A percentile compares a stretch with the other conserved stretches of the same genome.
phyloP scores from a whole-genome alignment of 768 basidiomycete species.

The Podaxis sp. region DNA sequence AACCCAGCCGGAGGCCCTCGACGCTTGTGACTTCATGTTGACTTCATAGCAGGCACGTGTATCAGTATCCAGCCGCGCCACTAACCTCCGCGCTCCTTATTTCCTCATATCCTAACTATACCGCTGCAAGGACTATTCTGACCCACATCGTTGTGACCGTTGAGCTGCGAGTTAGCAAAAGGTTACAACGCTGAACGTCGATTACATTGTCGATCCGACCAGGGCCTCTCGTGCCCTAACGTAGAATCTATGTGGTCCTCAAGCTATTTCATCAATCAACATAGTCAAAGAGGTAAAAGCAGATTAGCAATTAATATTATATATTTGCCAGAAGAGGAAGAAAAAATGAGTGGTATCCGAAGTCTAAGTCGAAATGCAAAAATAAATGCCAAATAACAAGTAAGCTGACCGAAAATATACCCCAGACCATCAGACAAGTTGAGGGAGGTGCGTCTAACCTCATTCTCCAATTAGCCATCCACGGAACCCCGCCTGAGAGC shows the following conservation, averaged over 20 bases:
- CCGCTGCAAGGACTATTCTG: background rate
- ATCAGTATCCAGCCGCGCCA: too few species aligned
- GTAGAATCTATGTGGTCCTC: background rate
- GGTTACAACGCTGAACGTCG: background rate
- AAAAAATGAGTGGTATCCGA: background rate
- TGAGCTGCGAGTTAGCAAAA: background rate
- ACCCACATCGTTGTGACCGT: background rate
- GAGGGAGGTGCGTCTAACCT: too few species aligned
- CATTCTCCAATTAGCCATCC: background rate
- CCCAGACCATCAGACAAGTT: constrained; percentile 6
- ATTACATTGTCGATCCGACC: background rate
- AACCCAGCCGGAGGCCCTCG: background rate
- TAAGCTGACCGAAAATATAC: constrained; percentile 11
- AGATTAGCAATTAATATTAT: constrained; percentile 4
- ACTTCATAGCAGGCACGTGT: too few species aligned
- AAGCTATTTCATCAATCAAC: background rate
- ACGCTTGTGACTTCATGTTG: too few species aligned
- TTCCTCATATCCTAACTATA: background rate
- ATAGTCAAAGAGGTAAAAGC: background rate
- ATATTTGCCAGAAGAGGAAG: background rate
- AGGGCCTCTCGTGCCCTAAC: background rate
- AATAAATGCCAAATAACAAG: background rate
- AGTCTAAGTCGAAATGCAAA: background rate
- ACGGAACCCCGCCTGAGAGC: constrained; percentile 4
- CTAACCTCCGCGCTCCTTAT: background rate